Base-by-base conservation (phyloP, 768 basidiomycete genomes). In the Trametes gibbosa region DNA sequence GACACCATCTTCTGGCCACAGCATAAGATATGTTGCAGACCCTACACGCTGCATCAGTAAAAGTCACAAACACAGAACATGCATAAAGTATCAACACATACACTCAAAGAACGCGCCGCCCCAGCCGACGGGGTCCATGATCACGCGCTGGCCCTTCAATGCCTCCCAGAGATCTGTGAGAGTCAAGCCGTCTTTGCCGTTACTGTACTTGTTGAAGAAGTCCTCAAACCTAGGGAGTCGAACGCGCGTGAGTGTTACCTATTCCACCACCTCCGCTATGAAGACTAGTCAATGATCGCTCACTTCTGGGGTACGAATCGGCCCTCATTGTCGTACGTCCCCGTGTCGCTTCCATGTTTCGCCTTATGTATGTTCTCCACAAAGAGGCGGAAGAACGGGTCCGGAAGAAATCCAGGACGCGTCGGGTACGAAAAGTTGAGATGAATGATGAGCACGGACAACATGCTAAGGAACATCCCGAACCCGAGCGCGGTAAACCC, bases 341-440 rank as follows among this genome's bases (percentile, higher is more conserved):
- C 77, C 14, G 76, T 75, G 66, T 79, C 79, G 19, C 73, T 74
- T 1, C 78, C 79, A 59, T 80, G 79, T 63, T 78, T 77, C 50
- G 63, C 66, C 27, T 70, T 68, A 49, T 77, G 74, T 45, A 77
- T 74, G 57, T 66, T 66, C 40, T 27, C 52, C 41, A 79, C 25
- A 51, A 70, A 70, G 61, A 79, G 69, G 41, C 77, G 70, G 65
- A 76, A 74, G 56, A 76, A 70, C 0, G 77, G 78, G 56, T 80
- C 78, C 1, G 77, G 78, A 10, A 76, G n/a, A 56, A 74, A n/a
- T 56, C 51, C 35, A 14, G 48, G 61, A 23, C 53, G 48, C 6
- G 68, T 75, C 14, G 65, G 70, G 47, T 70, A 73, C 43, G 80
- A 77, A 58, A 80, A 65, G 8, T 63, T 54, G 35, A 41, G 23